A percentile compares a stretch with the other conserved stretches of the same genome.
phyloP scores from a whole-genome alignment of 257 asterid genomes.

The Solanum dulcamara region DNA sequence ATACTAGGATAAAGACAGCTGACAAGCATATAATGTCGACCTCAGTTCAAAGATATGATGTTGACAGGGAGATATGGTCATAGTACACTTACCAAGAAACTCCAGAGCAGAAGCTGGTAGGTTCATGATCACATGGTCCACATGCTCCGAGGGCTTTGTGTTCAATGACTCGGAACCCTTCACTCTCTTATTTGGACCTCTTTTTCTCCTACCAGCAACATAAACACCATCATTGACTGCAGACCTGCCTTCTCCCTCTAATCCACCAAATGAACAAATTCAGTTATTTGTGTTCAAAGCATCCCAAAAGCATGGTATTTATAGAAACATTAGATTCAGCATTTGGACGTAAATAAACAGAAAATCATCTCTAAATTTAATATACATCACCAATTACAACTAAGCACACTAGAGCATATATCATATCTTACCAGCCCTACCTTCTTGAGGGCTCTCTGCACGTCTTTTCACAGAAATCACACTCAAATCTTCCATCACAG shows the following conservation, averaged over 20 bases:
- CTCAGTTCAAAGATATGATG: neutral
- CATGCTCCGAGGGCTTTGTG: conserved; percentile 79
- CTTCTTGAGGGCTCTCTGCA: conserved; percentile 41
- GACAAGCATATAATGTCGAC: neutral
- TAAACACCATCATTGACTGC: conserved; percentile 8
- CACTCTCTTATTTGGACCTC: conserved; percentile 36
- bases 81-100: conserved; percentile 57
- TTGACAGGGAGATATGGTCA: neutral
- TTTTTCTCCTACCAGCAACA: conserved; percentile 37
- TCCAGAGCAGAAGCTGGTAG: conserved; percentile 87
- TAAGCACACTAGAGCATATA: neutral
- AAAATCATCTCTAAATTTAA: neutral
- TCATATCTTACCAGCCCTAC: conserved; percentile 7
- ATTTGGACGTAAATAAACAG: neutral
- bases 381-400: neutral
- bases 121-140: conserved; percentile 91
- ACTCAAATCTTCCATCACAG: conserved; percentile 21
- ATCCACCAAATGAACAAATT: conserved; percentile 7
- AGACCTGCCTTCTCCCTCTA: conserved; percentile 34
- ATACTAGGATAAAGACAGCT: neutral
- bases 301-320: neutral
- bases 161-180: conserved; percentile 31
- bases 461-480: conserved; percentile 38
- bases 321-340: neutral
- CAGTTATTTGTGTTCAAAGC: neutral